Evolutionary conservation across 805 yeast genomes (phyloP), one percentile per base, ranked within the genome.

Genomic region (Yamadazyma scolyti): DNA sequence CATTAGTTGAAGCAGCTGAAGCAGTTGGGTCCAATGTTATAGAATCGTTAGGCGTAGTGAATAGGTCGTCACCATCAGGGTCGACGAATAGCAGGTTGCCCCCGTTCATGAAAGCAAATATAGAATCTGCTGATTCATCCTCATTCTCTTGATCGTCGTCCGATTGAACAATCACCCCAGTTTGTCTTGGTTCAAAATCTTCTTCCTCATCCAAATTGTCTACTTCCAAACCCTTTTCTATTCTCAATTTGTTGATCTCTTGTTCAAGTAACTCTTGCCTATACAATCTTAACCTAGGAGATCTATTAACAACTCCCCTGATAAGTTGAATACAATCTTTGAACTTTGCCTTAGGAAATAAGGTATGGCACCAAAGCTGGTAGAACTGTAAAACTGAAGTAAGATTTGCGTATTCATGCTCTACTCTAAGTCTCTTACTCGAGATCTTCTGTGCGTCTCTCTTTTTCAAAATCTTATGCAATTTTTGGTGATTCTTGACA

Each of bases 281-380:
- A 32, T 58, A 58, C 4, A 50, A 21, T 30, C 46, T 54, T 18
- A 76, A 54, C 9, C 53, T 56, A 11, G 61, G 54, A 14, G 71
- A 39, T 53, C 54, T 52, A 16, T 50, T 56, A 9, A 83, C 79
- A 24, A 76, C 65, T 10, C 65, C 56, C 23, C 70, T 63, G 28
- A 79, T 55, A 43, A 81, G 55, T 15, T 67, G 62, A 1, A 82
- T 57, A 46, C 88, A 79, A 52, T 85, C 94, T 27, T 65, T 63
- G 42, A 88, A 84, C 40, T 75, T 79, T 10, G 93, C 86, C 58
- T 82, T 83, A 4, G 96, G 95, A 48, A 72, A 86, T 22, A 87
- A 61, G 1, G 68, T 61, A 34, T 65, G 71, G 42, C 71, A 65
- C 72, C 72, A 65, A 16, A 65, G 47, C 39, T 65, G 70, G 45